These are phyloP conservation scores for Suillus decipiens DNA, from an alignment of 768 basidiomycete genomes.

Conservation along the genomic window DNA sequence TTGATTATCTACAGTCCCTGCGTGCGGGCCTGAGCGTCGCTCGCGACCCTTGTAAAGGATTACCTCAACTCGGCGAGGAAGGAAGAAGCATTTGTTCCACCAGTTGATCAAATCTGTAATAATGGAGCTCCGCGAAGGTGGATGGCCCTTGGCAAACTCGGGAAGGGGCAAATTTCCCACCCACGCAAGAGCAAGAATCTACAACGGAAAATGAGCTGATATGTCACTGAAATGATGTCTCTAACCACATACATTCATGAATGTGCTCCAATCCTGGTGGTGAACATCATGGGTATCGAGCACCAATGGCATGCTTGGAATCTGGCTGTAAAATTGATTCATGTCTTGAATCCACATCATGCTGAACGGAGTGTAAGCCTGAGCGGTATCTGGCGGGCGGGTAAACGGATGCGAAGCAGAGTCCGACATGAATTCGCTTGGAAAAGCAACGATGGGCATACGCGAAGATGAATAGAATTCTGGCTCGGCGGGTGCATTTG, in stretches of 20 bases:
- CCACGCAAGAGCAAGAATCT: conserved; percentile 81
- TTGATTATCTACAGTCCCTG: conserved; percentile 55
- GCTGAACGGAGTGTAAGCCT: conserved; percentile 69
- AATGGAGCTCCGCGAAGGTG: conserved; percentile 58
- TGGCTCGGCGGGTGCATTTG: conserved; percentile 40
- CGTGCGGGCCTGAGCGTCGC: conserved; percentile 63
- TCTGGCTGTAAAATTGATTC: conserved; percentile 66
- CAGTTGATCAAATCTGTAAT: conserved; percentile 69
- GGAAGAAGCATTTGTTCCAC: conserved; percentile 81
- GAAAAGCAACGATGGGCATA: conserved; percentile 21
- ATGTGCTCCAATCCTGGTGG: conserved; percentile 76
- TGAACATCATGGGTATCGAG: conserved; percentile 77
- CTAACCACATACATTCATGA: conserved; percentile 60
- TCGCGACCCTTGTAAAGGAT: conserved; percentile 77
- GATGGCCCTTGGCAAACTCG: conserved; percentile 41
- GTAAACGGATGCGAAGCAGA: conserved; percentile 71
- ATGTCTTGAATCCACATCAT: conserved; percentile 72
- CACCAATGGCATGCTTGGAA: conserved; percentile 72
- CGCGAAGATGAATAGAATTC: conserved; percentile 27
- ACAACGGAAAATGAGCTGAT: conserved; percentile 5
- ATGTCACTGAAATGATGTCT: not conserved
- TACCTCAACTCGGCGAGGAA: conserved; percentile 71
- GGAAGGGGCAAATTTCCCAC: conserved; percentile 69
- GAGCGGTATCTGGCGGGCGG: conserved; percentile 65
- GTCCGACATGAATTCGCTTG: conserved; percentile 42